Evolutionary conservation across 2,329 filamentous ascomycete genomes (phyloP), one percentile per base, ranked within the genome.

Genomic region (Didymella pomorum): DNA sequence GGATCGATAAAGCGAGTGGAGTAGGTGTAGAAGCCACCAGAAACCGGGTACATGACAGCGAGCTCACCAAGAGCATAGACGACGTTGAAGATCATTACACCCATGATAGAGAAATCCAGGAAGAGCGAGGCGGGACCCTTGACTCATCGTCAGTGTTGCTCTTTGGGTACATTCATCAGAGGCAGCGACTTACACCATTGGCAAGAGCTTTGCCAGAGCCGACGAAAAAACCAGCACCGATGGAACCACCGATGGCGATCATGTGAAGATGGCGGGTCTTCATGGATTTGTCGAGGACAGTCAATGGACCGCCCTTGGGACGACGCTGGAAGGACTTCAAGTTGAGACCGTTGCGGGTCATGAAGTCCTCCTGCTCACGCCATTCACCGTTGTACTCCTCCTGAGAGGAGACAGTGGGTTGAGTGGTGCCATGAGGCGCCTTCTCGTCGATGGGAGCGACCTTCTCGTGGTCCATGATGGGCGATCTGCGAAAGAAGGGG

Each of bases 151-250:
- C 37, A 41, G 20, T 79, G 37, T 93, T 93, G 62, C 96, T 89
- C 60, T 96, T n/a, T n/a, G n/a, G n/a, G 84, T 58, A 76, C 77
- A 29, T 69, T 64, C 35, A 76, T 75, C 28, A 76, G 68, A 43
- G 76, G 63, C 12, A 73, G 69, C 7, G 21, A 71, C 76, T 26
- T 76, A 75, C 77, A 56, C 77, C 77, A 18, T 70, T 69, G 58
- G 71, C 71, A 49, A 79, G 68, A 29, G 77, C 76, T 52, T 72
- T 70, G 21, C 79, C 79, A 0, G 91, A 94, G 21, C 91, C 90
- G 37, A 97, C 91, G 74, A 97, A 97, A 2, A 97, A 82, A 64
- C 93, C 93, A 56, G 77, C 76, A 54, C 79, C 79, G 70, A 97
- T 97, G 11, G 91, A 94, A 42, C 93, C 93, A 68, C 93, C 93